Base-by-base conservation (phyloP, 2,329 filamentous ascomycete species). In the Colletotrichum sp. region DNA sequence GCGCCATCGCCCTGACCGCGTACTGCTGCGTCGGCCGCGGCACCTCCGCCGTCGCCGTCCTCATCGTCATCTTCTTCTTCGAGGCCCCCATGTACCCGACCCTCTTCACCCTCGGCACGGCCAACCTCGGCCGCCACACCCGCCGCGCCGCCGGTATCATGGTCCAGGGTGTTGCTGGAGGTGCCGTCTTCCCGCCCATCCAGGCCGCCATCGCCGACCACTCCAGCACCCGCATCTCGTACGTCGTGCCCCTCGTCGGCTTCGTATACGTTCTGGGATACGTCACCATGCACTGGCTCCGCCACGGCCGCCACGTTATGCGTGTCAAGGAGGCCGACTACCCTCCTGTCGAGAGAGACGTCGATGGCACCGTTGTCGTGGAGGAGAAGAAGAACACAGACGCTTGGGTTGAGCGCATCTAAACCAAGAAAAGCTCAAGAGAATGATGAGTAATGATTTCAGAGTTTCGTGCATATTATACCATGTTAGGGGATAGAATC, bases 91-190 rank as follows among this genome's bases (percentile, higher is more conserved):
- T 88, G 81, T 92, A 92, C 82, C 89, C 90, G 2, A 91, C 89
- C 32, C 91, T 92, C 77, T 90, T 92, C 67, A 89, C 90, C 1
- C 84, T 92, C 9, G 89, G 89, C 1, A 90, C 92, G 80, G 86
- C 89, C n/a, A 90, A 90, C 2, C 85, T 92, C 2, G 95, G 95
- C 9, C 90, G 92, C 26, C 93, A 96, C 85, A 95, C 93, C 52
- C 95, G 96, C 87, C 90, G 94, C 77, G 95, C 94, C 2, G 93
- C 92, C 3, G 93, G 94, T 1, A 87, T 89, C 78, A 88, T 92
- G 59, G 88, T 92, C 1, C 88, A 85, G 2, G 89, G 88, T 63
- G 90, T 92, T 6, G 86, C 85, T 4, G 90, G 90, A 8, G 90
- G 89, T n/a, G 89, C 89, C 68, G 85, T 88, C 10, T 90, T 91